Evolutionary conservation across 139 green algal genomes (phyloP).

Genomic region (Coelastrella sp.): DNA sequence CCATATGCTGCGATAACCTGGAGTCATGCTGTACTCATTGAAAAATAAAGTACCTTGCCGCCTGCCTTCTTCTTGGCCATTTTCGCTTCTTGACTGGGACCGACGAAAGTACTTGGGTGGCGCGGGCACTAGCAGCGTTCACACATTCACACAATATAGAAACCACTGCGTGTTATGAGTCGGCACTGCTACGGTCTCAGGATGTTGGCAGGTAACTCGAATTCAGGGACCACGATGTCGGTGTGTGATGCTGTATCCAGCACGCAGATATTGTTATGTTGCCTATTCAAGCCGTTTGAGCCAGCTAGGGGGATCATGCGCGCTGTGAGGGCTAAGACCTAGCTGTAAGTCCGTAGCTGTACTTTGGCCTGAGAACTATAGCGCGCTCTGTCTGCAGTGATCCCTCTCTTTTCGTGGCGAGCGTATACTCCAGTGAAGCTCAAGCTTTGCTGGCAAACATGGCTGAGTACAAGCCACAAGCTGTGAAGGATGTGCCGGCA

Average conservation of each 20-base stretch:
- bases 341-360: neutral
- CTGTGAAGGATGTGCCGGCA: constrained; percentile 87
- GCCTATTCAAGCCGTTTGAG: too few relatives aligned
- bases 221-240: too few relatives aligned
- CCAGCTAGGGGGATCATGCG: too few relatives aligned
- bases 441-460: constrained; percentile 52
- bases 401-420: constrained; percentile 26
- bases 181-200: too few relatives aligned
- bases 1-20: too few relatives aligned
- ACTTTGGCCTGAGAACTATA: neutral
- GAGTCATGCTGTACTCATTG: neutral
- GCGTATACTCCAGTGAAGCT: neutral
- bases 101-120: neutral
- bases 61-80: constrained; percentile 46
- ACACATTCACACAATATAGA: neutral
- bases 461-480: constrained; percentile 64
- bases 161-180: too few relatives aligned
- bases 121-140: neutral
- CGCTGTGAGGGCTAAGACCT: neutral
- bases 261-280: too few relatives aligned
- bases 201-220: too few relatives aligned
- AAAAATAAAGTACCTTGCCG: constrained; percentile 12
- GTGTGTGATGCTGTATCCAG: too few relatives aligned
- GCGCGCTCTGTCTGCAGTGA: neutral
- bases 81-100: neutral